These are phyloP conservation scores for Sporothrix sp. DNA, from an alignment of 2,329 filamentous ascomycete species.

Conservation along the genomic window DNA sequence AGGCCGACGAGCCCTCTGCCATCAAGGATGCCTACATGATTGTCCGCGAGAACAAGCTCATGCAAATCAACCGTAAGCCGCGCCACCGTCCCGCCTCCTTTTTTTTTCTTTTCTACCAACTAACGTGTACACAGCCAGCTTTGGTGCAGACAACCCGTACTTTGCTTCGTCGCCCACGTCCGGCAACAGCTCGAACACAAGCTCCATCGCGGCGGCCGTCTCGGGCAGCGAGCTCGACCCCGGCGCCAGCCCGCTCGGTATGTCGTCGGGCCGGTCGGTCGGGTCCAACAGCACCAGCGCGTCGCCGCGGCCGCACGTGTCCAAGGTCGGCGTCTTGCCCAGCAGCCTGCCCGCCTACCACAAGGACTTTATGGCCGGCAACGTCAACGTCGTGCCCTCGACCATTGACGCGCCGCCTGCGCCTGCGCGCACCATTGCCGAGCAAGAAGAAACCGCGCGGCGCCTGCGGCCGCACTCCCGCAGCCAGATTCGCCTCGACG, in stretches of 20 bases:
- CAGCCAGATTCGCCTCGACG: slow-evolving; percentile 59
- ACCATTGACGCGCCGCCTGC: slow-evolving; percentile 40
- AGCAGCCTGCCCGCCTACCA: slow-evolving; percentile 88
- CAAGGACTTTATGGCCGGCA: slow-evolving; percentile 67
- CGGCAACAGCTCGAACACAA: slow-evolving; percentile 43
- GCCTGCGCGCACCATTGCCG: slow-evolving; percentile 52
- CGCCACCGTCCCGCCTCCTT: too few relatives aligned
- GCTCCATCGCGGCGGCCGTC: slow-evolving; percentile 45
- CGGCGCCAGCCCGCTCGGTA: slow-evolving; percentile 42
- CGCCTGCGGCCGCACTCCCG: slow-evolving; percentile 79
- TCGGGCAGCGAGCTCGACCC: slow-evolving; percentile 24
- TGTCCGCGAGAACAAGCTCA: slow-evolving; percentile 92
- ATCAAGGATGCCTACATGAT: slow-evolving; percentile 99
- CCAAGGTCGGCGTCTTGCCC: slow-evolving; percentile 83
- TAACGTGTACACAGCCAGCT: slow-evolving; percentile 30
- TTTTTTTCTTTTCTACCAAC: too few relatives aligned
- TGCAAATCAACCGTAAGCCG: slow-evolving; percentile 82
- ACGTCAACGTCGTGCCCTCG: slow-evolving; percentile 36
- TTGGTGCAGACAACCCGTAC: slow-evolving; percentile 33
- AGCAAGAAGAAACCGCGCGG: slow-evolving; percentile 71
- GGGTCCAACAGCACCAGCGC: slow-evolving; percentile 38
- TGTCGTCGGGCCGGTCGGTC: slow-evolving; percentile 45
- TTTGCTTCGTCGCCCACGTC: slow-evolving; percentile 37
- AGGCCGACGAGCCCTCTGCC: slow-evolving; percentile 85
- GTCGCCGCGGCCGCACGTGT: slow-evolving; percentile 52